phyloP scores from a whole-genome alignment of 164 flowering plant genomes.

The Chimonanthus salicifolius region DNA sequence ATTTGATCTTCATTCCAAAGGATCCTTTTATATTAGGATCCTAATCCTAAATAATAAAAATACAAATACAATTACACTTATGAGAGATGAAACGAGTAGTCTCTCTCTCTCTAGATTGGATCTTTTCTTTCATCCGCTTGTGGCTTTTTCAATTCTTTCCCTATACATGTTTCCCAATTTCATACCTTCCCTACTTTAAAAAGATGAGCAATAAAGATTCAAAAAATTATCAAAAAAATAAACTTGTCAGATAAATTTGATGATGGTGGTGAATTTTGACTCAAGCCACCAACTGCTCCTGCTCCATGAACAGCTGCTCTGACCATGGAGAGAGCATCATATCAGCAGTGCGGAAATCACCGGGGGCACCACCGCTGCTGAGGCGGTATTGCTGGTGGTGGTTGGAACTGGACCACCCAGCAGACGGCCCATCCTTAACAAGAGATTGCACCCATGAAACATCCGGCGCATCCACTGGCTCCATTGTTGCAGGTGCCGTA shows the following conservation, averaged over 20 bases:
- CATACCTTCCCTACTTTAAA: slow-evolving; percentile 10
- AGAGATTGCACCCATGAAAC: slow-evolving; percentile 85
- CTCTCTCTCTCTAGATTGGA: background rate
- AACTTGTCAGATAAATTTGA: slow-evolving; percentile 22
- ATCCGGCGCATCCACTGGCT: slow-evolving; percentile 53
- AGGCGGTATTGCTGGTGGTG: slow-evolving; percentile 23
- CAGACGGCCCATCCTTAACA: slow-evolving; percentile 56
- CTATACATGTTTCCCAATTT: background rate
- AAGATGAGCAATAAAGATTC: slow-evolving; percentile 9
- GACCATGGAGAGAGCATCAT: slow-evolving; percentile 50
- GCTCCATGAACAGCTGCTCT: slow-evolving; percentile 84
- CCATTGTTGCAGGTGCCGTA: slow-evolving; percentile 8
- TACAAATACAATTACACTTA: background rate
- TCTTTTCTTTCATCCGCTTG: too few species aligned
- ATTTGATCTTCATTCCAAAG: background rate
- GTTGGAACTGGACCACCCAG: background rate
- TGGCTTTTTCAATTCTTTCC: background rate
- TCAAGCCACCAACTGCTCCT: slow-evolving; percentile 85
- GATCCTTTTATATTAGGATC: background rate
- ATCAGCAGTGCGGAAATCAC: background rate
- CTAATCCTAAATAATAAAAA: background rate
- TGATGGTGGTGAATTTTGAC: background rate
- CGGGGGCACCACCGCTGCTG: slow-evolving; percentile 16
- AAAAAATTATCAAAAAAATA: slow-evolving; percentile 12
- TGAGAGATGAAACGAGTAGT: background rate